Conservation (phyloP, 768 basidiomycete genomes). For the Suillus fuscotomentosus region DNA sequence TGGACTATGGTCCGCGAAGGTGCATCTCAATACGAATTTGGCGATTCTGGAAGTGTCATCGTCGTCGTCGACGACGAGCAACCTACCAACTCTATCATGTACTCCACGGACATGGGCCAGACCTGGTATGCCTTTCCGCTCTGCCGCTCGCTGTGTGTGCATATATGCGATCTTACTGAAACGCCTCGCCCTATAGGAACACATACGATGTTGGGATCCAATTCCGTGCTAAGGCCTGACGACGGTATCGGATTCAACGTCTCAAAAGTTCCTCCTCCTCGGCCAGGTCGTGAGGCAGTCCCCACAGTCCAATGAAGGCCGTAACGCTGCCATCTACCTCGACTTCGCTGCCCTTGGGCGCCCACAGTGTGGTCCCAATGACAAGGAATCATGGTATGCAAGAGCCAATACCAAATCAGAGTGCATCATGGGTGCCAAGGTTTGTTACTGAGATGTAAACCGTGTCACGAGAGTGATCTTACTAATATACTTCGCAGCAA, state of each 20-base stretch:
- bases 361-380: slow-evolving; percentile 64
- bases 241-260: slow-evolving; percentile 92
- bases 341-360: slow-evolving; percentile 75
- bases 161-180: slow-evolving; percentile 6
- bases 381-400: slow-evolving; percentile 91
- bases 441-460: slow-evolving; percentile 27
- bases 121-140: slow-evolving; percentile 63
- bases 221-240: slow-evolving; percentile 73
- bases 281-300: slow-evolving; percentile 71
- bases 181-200: slow-evolving; percentile 45
- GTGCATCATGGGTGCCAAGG: slow-evolving; percentile 95
- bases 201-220: slow-evolving; percentile 66
- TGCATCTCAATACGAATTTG: slow-evolving; percentile 95
- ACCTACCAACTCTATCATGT: slow-evolving; percentile 60
- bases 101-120: slow-evolving; percentile 80
- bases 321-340: slow-evolving; percentile 72
- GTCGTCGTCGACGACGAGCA: slow-evolving; percentile 88
- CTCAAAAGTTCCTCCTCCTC: slow-evolving; percentile 91
- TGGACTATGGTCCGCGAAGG: slow-evolving; percentile 78
- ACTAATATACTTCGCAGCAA: slow-evolving; percentile 53
- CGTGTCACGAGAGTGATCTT: not conserved
- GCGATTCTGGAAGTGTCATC: slow-evolving; percentile 80
- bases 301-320: slow-evolving; percentile 47
- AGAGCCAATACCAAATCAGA: slow-evolving; percentile 57
- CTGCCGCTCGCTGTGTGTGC: not conserved